Conservation (phyloP, 2,329 filamentous ascomycete genomes). For the Epichloe glyceriae region DNA sequence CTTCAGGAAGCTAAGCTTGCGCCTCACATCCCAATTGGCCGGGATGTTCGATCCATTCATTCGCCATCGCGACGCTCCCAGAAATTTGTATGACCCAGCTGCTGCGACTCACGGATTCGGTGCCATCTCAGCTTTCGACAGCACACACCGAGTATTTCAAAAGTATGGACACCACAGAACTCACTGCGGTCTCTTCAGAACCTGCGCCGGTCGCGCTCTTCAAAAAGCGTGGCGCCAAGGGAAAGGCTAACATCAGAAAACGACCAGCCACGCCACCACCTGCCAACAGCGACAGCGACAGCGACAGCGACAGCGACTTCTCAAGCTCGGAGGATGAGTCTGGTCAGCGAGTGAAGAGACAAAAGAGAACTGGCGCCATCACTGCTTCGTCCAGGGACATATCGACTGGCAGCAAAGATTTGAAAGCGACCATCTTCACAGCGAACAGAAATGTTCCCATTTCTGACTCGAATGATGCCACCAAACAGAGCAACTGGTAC, state of each 20-base stretch:
- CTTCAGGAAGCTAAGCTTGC: neutral
- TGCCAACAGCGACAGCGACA: constrained; percentile 43
- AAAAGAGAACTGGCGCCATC: constrained; percentile 54
- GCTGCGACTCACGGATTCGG: neutral
- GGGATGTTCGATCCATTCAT: too few relatives aligned
- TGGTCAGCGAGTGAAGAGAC: constrained; percentile 66
- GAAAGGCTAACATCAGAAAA: constrained; percentile 68
- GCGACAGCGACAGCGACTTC: constrained; percentile 39
- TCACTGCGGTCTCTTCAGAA: neutral
- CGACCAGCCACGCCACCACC: constrained; percentile 66
- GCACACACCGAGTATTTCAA: neutral
- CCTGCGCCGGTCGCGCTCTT: constrained; percentile 51
- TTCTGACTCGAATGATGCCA: constrained; percentile 68
- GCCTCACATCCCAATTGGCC: neutral
- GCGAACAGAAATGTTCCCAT: constrained; percentile 51
- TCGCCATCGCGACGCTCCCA: neutral
- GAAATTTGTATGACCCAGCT: neutral
- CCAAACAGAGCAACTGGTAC: constrained; percentile 80
- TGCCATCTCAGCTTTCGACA: neutral
- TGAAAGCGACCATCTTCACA: constrained; percentile 40
- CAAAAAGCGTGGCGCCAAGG: constrained; percentile 73
- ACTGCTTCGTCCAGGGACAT: constrained; percentile 48
- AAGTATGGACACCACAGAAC: constrained; percentile 4
- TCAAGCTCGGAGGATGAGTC: constrained; percentile 66
- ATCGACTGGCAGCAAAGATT: constrained; percentile 20